Evolutionary conservation across 1,284 basidiomycete species (phyloP).

Genomic region (Lentinula novae-zelandiae): DNA sequence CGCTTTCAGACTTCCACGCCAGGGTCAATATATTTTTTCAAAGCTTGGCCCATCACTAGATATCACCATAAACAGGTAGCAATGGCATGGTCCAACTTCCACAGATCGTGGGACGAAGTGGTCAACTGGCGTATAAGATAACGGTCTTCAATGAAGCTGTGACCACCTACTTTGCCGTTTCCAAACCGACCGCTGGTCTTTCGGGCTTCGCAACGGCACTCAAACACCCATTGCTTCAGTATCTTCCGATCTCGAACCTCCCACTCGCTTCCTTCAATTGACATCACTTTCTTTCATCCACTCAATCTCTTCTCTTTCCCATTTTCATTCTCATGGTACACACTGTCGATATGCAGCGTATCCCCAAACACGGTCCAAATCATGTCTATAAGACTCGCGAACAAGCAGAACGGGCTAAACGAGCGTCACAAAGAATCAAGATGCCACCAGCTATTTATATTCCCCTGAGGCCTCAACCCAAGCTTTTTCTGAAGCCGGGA

Average conservation of each 20-base stretch:
- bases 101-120: background rate
- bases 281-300: background rate
- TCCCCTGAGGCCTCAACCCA: background rate
- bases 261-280: background rate
- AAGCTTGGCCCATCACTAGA: background rate
- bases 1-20: background rate
- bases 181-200: background rate
- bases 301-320: constrained; percentile 7
- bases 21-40: background rate
- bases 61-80: background rate
- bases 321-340: constrained; percentile 14
- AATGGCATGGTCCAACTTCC: background rate
- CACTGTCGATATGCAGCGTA: constrained; percentile 9
- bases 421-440: background rate
- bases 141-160: background rate
- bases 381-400: background rate
- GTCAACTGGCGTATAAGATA: background rate
- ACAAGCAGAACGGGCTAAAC: background rate
- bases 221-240: background rate
- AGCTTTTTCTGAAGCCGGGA: background rate
- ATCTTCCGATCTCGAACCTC: background rate
- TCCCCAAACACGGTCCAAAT: background rate
- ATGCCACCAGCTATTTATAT: background rate
- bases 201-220: background rate
- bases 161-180: background rate